A percentile compares a stretch with the other conserved stretches of the same genome.
phyloP scores from a whole-genome alignment of 306 rosid species.

The Lathyrus aphaca region DNA sequence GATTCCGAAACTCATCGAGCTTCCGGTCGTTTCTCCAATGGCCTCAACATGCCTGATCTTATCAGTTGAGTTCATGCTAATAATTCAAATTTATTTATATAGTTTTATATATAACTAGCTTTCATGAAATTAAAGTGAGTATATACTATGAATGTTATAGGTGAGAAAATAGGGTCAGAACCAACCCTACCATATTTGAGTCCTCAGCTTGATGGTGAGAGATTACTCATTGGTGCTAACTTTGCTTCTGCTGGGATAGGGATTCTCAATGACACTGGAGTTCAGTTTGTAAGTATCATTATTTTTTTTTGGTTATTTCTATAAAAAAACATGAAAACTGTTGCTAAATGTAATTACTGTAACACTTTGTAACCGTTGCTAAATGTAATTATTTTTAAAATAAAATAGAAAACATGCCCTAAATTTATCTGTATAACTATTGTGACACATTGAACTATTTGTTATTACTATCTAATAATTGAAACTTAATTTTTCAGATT shows the following conservation, averaged over 20 bases:
- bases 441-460: background rate
- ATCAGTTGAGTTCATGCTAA: slow-evolving; percentile 32
- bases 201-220: slow-evolving; percentile 59
- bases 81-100: background rate
- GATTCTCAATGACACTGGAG: slow-evolving; percentile 87
- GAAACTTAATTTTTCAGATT: slow-evolving; percentile 47
- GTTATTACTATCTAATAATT: background rate
- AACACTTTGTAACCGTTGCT: background rate
- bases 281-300: slow-evolving; percentile 70
- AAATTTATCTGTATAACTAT: background rate
- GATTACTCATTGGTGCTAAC: slow-evolving; percentile 75
- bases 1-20: slow-evolving; percentile 69
- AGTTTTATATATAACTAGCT: background rate
- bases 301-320: background rate
- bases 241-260: slow-evolving; percentile 96
- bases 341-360: background rate
- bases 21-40: slow-evolving; percentile 86
- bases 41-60: slow-evolving; percentile 76
- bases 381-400: background rate
- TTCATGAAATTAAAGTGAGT: background rate
- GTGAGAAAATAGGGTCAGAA: slow-evolving; percentile 71
- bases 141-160: slow-evolving; percentile 29
- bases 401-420: background rate
- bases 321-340: too few species aligned
- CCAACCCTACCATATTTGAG: slow-evolving; percentile 82